Evolutionary conservation across 495 filamentous ascomycete genomes (phyloP), one percentile per base, ranked within the genome.

Genomic region (Parathielavia appendiculata): DNA sequence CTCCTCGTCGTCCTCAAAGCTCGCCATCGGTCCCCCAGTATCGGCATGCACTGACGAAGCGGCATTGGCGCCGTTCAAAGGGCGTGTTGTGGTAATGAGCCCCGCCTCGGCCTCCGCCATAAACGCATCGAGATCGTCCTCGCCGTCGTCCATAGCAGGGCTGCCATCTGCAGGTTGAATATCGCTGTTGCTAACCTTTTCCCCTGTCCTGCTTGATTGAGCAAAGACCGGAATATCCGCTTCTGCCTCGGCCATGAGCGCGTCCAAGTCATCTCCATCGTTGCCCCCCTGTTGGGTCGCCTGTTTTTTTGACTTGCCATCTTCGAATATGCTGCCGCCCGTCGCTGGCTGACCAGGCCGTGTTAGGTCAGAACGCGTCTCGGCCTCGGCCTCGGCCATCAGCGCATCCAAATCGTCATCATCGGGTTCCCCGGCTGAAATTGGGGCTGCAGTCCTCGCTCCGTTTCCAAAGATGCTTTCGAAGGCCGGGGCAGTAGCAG

Each of bases 1-100:
- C 50, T 83, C 86, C 74, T 86, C 81, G 34, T 87, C 86, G 59
- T 85, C 84, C 5, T 72, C 79, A 63, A 78, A 81, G 6, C 17
- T 13, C 0, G 13, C 17, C 1, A 20, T 30, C 26, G 20, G 16
- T 4, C 6, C 22, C 1, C 20, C 56, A 23, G 35, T 13, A 34
- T 47, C 56, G 13, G 17, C 20, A 1, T 41, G 40, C 1, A 7
- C 16, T 10, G 55, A 36, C 23, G 49, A 22, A n/a, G 12, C 50
- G 26, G 12, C 19, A n/a, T 59, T 47, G 13, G 7, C 17, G 17
- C 20, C 49, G 26, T 19, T 12, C 36, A 17, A 9, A n/a, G 54
- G 30, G 13, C 22, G n/a, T 32, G 40, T 38, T 16, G 51, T 22
- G 34, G 26, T n/a, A 3, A 14, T 35, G 4, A 17, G 14, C 16